Base-by-base conservation (phyloP, 2,329 filamentous ascomycete genomes). In the Myriosclerotinia curreyana region DNA sequence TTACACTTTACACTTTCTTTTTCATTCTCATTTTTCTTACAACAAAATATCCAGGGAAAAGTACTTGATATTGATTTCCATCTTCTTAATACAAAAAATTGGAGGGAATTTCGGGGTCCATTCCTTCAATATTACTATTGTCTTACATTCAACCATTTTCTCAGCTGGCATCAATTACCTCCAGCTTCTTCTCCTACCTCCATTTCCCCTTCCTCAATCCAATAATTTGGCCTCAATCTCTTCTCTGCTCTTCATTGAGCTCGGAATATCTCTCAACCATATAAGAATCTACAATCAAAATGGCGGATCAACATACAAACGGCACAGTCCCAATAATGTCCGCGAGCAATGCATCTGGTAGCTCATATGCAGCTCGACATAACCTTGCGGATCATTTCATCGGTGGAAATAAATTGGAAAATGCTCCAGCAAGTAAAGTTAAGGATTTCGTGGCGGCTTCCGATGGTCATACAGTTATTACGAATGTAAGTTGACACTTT, bases 391-490 rank as follows among this genome's bases (percentile, higher is more conserved):
- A 92, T 78, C 95, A 99, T 82, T 99, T 98, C 80, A 96, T 98
- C 77, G 95, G 95, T 73, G 94, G 95, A 69, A 97, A 96, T 81
- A 86, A 87, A 75, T 80, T 99, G 69, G 87, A 86, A 69, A 89
- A 89, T 75, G 95, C 95, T 59, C 80, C 90, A 52, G 85, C 92
- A 46, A 89, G 93, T 77, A 89, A 88, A 74, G 91, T 99, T 68
- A 98, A 96, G 84, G 94, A 99, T 78, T 99, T 98, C 80, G 94
- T 99, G 55, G 86, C 90, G 60, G 82, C 84, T 66, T 84, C 96
- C 78, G 91, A 93, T 74, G 95, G 95, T 67, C 95, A 99, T 83
- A 98, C 95, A 25, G 94, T 98, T 77, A 99, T 99, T 76, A 96
- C 92, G 74, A 98, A 93, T 77, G 95, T 98, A 49, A 65, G 65